Percentiles rank a stretch among this genome's conserved stretches.
Conservation (phyloP, 176 grass and related monocot species). For the Triticum monococcum region DNA sequence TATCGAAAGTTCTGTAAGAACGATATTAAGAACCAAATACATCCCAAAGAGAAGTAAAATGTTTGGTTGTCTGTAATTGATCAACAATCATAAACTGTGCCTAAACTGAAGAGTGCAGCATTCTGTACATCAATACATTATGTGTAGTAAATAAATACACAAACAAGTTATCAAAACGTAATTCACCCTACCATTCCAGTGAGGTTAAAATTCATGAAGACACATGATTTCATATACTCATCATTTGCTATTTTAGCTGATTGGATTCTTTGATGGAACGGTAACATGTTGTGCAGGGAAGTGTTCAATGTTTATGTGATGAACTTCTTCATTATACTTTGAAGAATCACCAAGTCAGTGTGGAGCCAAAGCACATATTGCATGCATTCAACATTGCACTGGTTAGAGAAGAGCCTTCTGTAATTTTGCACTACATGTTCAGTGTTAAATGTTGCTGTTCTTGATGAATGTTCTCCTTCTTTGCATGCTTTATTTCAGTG, state of each 20-base stretch:
- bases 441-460: constrained; percentile 11
- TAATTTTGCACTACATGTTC: not conserved
- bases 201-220: not conserved
- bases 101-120: constrained; percentile 4
- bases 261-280: constrained; percentile 21
- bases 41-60: not conserved
- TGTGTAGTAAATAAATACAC: constrained; percentile 18
- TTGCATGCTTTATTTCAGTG: constrained; percentile 46
- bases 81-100: not conserved
- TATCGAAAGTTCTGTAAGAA: not conserved
- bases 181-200: not conserved
- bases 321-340: constrained; percentile 71
- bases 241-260: constrained; percentile 3
- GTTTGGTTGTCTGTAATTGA: constrained; percentile 17
- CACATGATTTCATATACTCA: not conserved
- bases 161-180: not conserved
- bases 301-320: constrained; percentile 60
- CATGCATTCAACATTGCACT: constrained; percentile 70
- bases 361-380: constrained; percentile 49
- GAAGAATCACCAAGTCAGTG: constrained; percentile 67
- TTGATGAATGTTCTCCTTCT: constrained; percentile 6
- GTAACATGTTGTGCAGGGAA: constrained; percentile 56
- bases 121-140: not conserved
- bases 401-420: constrained; percentile 40
- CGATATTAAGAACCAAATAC: constrained; percentile 17